A percentile compares a stretch with the other conserved stretches of the same genome.
Evolutionary conservation across 805 yeast species (phyloP).

Genomic region (Saccharomycopsis capsularis): DNA sequence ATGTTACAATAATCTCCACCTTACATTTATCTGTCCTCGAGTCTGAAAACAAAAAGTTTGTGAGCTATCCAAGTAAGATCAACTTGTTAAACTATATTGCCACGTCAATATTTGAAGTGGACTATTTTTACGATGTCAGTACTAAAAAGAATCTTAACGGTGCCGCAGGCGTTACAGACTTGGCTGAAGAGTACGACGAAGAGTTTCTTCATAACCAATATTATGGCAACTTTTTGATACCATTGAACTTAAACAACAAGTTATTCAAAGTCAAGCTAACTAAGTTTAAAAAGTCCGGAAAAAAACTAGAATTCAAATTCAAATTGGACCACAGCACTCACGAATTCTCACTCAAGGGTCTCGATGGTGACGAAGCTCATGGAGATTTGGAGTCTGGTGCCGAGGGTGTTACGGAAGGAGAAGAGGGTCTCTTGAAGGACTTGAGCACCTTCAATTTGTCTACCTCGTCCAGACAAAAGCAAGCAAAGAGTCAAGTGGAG

Average conservation of each 20-base stretch:
- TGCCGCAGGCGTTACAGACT: slow-evolving; percentile 7
- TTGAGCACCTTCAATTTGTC: slow-evolving; percentile 84
- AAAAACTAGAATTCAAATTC: slow-evolving; percentile 55
- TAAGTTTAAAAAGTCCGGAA: slow-evolving; percentile 79
- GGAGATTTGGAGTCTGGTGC: slow-evolving; percentile 24
- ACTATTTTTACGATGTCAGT: slow-evolving; percentile 12
- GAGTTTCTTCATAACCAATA: slow-evolving; percentile 40
- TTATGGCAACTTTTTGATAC: slow-evolving; percentile 36
- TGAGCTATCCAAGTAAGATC: slow-evolving; percentile 41
- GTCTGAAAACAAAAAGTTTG: slow-evolving; percentile 14
- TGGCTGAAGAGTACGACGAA: slow-evolving; percentile 31
- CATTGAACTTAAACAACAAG: slow-evolving; percentile 43
- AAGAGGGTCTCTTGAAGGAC: slow-evolving; percentile 42
- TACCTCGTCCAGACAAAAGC: slow-evolving; percentile 66
- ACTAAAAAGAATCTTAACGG: slow-evolving; percentile 19
- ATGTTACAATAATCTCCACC: slow-evolving; percentile 39
- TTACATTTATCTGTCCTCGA: slow-evolving; percentile 41
- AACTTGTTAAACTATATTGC: slow-evolving; percentile 62
- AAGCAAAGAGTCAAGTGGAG: slow-evolving; percentile 78
- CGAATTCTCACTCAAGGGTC: slow-evolving; percentile 30
- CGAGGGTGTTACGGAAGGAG: slow-evolving; percentile 6
- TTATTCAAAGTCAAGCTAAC: slow-evolving; percentile 45
- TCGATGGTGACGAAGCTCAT: slow-evolving; percentile 21
- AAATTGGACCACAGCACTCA: slow-evolving; percentile 44
- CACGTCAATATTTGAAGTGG: slow-evolving; percentile 53